Percentiles rank a stretch among this genome's conserved stretches.
Conservation (phyloP, 1,284 basidiomycete species). For the Rhodotorula glutinis region DNA sequence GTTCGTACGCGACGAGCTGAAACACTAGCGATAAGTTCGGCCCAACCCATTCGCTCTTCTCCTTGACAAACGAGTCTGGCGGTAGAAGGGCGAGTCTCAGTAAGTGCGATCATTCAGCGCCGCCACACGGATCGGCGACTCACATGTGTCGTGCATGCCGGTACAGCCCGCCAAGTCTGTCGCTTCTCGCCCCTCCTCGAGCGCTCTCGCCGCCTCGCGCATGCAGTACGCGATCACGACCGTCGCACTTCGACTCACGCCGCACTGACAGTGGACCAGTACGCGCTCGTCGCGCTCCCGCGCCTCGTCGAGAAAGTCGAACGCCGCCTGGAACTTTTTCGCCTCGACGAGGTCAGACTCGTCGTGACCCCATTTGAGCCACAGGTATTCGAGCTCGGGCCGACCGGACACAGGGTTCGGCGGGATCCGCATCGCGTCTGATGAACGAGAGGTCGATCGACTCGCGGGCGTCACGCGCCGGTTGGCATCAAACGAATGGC, state of each 20-base stretch:
- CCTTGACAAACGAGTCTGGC: constrained; percentile 55
- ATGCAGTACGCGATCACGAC: constrained; percentile 91
- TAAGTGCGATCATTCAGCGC: not conserved
- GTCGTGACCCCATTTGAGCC: constrained; percentile 91
- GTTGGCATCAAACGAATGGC: not conserved
- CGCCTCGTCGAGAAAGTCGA: constrained; percentile 75
- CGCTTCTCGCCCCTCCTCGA: constrained; percentile 45
- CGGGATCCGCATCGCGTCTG: constrained; percentile 20
- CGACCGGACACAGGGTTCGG: constrained; percentile 62
- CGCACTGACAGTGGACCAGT: constrained; percentile 92
- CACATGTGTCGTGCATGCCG: constrained; percentile 88
- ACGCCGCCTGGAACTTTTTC: constrained; percentile 37
- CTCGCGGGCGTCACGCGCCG: not conserved
- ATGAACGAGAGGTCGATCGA: not conserved
- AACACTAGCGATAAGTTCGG: constrained; percentile 97
- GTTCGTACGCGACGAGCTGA: constrained; percentile 91
- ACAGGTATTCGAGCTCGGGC: constrained; percentile 81
- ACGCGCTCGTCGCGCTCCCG: constrained; percentile 67
- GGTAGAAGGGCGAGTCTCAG: not conserved
- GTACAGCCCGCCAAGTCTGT: constrained; percentile 45
- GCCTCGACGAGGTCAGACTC: constrained; percentile 68
- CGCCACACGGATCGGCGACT: rapidly evolving
- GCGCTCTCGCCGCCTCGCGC: constrained; percentile 76
- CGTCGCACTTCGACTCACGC: constrained; percentile 90
- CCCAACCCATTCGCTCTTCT: constrained; percentile 80